Evolutionary conservation across 495 filamentous ascomycete genomes (phyloP).

Genomic region (Aspergillus kassunensis): DNA sequence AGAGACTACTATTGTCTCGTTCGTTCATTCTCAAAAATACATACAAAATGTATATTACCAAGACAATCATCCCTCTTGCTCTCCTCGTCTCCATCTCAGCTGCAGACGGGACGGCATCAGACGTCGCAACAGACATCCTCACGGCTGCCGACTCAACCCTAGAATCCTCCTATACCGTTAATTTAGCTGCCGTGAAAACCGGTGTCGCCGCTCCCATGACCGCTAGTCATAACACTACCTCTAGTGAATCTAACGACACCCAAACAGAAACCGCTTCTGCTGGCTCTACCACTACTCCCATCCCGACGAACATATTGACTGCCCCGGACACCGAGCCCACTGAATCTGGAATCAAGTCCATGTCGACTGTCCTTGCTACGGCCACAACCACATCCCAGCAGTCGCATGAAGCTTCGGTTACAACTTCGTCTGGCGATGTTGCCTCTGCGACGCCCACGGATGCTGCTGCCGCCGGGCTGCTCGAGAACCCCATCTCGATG

Average conservation of each 20-base stretch:
- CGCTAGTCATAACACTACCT: not conserved
- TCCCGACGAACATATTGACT: constrained; percentile 7
- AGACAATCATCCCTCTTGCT: constrained; percentile 13
- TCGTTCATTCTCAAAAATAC: not conserved
- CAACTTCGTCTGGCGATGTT: not conserved
- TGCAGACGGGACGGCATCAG: constrained; percentile 10
- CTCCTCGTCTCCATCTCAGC: constrained; percentile 29
- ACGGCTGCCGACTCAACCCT: constrained; percentile 22
- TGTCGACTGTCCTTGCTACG: not conserved
- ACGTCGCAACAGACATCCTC: constrained; percentile 21
- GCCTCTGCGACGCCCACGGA: constrained; percentile 7
- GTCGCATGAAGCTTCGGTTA: not conserved
- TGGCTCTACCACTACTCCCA: not conserved
- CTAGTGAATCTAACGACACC: not conserved
- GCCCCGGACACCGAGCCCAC: not conserved
- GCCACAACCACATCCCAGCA: not conserved
- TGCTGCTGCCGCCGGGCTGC: not conserved
- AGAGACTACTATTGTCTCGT: not conserved
- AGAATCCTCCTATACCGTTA: constrained; percentile 15
- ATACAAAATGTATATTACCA: constrained; percentile 5
- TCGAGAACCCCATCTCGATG: constrained; percentile 4
- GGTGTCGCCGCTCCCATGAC: constrained; percentile 1
- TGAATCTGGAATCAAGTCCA: not conserved
- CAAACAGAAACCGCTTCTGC: not conserved
- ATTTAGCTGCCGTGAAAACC: constrained; percentile 18